Conservation (phyloP, 202 grass and related monocot genomes). For the Hordeum pubiflorum region DNA sequence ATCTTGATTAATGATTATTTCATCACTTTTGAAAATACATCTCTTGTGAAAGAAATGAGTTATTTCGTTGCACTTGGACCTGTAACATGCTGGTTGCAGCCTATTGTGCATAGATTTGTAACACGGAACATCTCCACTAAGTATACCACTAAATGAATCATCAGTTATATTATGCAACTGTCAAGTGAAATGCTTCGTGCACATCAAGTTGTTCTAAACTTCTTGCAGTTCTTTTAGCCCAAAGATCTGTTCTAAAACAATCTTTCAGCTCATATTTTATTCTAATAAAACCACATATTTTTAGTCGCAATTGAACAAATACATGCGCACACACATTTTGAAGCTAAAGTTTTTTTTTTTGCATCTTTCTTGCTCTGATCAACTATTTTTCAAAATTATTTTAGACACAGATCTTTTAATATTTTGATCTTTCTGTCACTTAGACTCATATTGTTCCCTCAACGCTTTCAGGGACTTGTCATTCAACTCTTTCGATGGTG, state of each 20-base stretch:
- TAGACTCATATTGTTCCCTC: neutral
- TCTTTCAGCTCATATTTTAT: conserved; percentile 1
- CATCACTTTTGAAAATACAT: neutral
- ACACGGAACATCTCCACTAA: conserved; percentile 1
- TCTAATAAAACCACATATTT: neutral
- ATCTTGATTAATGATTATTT: conserved; percentile 5
- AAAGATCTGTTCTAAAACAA: neutral
- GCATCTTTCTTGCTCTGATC: neutral
- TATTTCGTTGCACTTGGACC: neutral
- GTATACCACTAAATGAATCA: neutral
- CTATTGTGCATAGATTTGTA: neutral
- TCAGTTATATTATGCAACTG: conserved; percentile 1
- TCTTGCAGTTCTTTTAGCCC: neutral
- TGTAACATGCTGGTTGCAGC: neutral
- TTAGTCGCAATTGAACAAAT: neutral
- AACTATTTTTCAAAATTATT: neutral
- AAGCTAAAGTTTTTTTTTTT: neutral
- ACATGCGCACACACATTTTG: neutral
- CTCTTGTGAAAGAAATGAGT: conserved; percentile 5
- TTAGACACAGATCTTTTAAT: neutral
- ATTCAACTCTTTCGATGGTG: conserved; percentile 70
- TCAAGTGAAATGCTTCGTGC: neutral
- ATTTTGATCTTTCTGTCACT: conserved; percentile 3
- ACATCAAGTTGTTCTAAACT: neutral
- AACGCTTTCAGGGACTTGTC: conserved; percentile 62